Evolutionary conservation across 176 grass and related monocot genomes (phyloP), one percentile per base, ranked within the genome.

Genomic region (Carex parvula): DNA sequence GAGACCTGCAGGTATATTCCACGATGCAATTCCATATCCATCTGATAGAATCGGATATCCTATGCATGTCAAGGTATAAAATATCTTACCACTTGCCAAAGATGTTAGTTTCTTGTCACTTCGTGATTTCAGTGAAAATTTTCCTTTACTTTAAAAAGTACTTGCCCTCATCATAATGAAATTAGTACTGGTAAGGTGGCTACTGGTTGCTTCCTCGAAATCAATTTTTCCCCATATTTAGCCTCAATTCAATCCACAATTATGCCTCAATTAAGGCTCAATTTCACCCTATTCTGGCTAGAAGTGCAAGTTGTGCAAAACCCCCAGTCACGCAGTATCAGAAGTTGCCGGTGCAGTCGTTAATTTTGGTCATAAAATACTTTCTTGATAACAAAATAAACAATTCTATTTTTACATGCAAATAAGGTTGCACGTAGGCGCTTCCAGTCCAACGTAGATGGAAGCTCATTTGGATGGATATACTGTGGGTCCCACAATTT

Each of bases 401-500:
- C 18, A 22, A 12, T 48, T 74, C 42, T 74, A 3, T 24, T 24
- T 67, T 74, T 13, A 6, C 44, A 24, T 74, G n/a, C 70, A 74
- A 74, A 79, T 44, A 90, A 97, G 92, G 88, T 97, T 74, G 90
- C 87, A 75, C 87, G 46, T 79, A 97, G 94, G 42, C 87, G 84
- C 18, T 97, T 97, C 32, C 33, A 88, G 8, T 92, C 88, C 84
- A 58, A 24, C 57, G 42, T 44, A 80, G 85, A 78, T 35, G 80
- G 69, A 17, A 61, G 60, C 29, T 94, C 90, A 52, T 97, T 92
- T 66, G 94, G 94, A 60, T 97, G 94, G 94, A 90, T 84, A 83
- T 97, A 97, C 18, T 92, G 90, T 30, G 94, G 94, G 30, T 97
- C 94, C 82, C 94, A 97, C 77, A 97, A 97, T 89, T 97, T 97